Percentiles rank a stretch among this genome's conserved stretches.
Evolutionary conservation across 768 basidiomycete species (phyloP).

Genomic region (Floccularia luteovirens): DNA sequence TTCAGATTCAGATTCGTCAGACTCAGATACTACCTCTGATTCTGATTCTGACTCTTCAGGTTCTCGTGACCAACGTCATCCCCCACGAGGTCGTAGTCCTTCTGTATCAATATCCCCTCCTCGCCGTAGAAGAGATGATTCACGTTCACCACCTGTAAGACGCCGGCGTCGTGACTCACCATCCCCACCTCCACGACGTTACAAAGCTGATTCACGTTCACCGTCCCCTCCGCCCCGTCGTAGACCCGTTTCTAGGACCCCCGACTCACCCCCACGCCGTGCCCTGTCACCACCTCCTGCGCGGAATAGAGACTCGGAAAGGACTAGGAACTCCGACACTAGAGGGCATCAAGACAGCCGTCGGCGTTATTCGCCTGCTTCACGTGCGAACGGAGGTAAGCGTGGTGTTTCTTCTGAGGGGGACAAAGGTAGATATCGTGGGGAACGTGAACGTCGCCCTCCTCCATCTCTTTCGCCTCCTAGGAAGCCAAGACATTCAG

Average conservation of each 20-base stretch:
- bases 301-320: no score
- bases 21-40: slow-evolving; percentile 20
- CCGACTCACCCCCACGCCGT: background rate
- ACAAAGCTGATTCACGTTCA: slow-evolving; percentile 10
- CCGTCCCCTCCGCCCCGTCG: slow-evolving; percentile 8
- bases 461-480: no score
- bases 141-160: slow-evolving; percentile 14
- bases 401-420: no score
- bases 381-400: no score
- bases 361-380: no score
- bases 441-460: no score
- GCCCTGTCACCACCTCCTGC: background rate
- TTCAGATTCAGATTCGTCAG: slow-evolving; percentile 12
- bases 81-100: slow-evolving; percentile 13
- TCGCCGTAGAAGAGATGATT: slow-evolving; percentile 12
- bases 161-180: slow-evolving; percentile 11
- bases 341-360: no score
- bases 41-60: slow-evolving; percentile 16
- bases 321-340: no score
- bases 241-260: slow-evolving; percentile 5
- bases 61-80: slow-evolving; percentile 16
- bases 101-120: slow-evolving; percentile 10
- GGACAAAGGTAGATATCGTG: no score
- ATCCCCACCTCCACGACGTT: slow-evolving; percentile 14
- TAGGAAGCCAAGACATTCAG: no score